Evolutionary conservation across 176 grass and related monocot species (phyloP).

Genomic region (Carex kokanica): DNA sequence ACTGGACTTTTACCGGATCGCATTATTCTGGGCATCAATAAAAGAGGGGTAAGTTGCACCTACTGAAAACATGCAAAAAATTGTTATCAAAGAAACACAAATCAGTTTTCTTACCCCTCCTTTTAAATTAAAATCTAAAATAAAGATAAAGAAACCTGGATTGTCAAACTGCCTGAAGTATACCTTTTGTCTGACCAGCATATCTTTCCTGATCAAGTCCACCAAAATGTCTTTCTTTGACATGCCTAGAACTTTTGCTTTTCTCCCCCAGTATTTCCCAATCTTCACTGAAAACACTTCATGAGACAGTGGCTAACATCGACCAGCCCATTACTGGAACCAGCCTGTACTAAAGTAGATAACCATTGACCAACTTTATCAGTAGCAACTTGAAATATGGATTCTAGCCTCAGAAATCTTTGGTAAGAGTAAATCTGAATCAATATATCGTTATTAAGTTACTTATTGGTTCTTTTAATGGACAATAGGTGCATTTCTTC

Average conservation of each 20-base stretch:
- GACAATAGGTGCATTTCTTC: constrained; percentile 90
- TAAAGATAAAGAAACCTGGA: neutral
- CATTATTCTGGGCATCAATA: constrained; percentile 97
- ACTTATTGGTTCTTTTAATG: constrained; percentile 27
- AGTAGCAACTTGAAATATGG: neutral
- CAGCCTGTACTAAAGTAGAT: neutral
- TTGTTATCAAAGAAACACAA: constrained; percentile 12
- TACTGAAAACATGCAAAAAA: neutral
- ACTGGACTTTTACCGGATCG: constrained; percentile 91
- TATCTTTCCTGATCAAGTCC: neutral
- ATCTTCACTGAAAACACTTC: neutral
- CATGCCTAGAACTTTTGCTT: neutral
- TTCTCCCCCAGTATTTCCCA: neutral
- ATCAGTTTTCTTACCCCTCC: neutral
- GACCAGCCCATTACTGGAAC: neutral
- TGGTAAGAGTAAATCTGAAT: neutral
- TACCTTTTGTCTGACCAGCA: neutral
- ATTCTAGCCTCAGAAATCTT: neutral
- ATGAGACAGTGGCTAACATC: neutral
- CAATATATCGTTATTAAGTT: neutral
- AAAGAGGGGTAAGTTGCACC: constrained; percentile 68
- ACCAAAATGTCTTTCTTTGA: neutral
- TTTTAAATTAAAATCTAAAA: neutral
- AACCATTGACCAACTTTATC: neutral
- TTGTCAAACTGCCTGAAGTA: neutral